Evolutionary conservation across 768 basidiomycete species (phyloP), one percentile per base, ranked within the genome.

Genomic region (Paxillus rubicundulus): DNA sequence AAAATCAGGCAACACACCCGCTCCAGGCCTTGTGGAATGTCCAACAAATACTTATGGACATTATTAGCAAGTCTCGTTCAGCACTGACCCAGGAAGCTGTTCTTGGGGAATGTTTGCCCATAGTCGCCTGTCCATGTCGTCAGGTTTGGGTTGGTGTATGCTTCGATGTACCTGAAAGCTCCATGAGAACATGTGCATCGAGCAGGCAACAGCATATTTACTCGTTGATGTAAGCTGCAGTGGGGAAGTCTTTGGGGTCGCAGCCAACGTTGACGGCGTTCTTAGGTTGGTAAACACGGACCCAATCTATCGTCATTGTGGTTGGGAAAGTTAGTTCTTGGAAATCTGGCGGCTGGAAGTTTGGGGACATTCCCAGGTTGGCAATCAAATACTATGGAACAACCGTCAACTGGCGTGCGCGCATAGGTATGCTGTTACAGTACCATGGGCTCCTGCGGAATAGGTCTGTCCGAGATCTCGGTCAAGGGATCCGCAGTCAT

Each of bases 381-480:
- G 81, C 73, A 57, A 97, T 85, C 61, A 97, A 73, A 60, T 92
- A 92, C 90, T 92, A 59, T 20, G 36, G 20, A 49, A 17, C 21
- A 45, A 50, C 16, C 49, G 52, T 50, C 37, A 47, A 44, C 21
- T 16, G 16, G 20, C n/a, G 10, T 30, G 20, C 28, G 16, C n/a
- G 7, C n/a, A 12, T 13, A 46, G 38, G 30, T 6, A 50, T 41
- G 34, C 20, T 14, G n/a, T 47, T 13, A 52, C 33, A 71, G 36
- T 62, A 87, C 86, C 86, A 94, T 84, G 8, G 92, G 92, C 64
- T 96, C 92, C 58, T 87, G 84, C 0, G 92, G 81, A 37, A 95
- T 72, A 12, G 87, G 84, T 50, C 92, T 73, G 30, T 79, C 75
- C 13, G 82, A 70, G 52, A 93, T 88, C 57, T 88, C 72, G 2